Percentiles rank a stretch among this genome's conserved stretches.
These are phyloP conservation scores for Tuber magnatum DNA, from an alignment of 495 filamentous ascomycete species.

Conservation along the genomic window DNA sequence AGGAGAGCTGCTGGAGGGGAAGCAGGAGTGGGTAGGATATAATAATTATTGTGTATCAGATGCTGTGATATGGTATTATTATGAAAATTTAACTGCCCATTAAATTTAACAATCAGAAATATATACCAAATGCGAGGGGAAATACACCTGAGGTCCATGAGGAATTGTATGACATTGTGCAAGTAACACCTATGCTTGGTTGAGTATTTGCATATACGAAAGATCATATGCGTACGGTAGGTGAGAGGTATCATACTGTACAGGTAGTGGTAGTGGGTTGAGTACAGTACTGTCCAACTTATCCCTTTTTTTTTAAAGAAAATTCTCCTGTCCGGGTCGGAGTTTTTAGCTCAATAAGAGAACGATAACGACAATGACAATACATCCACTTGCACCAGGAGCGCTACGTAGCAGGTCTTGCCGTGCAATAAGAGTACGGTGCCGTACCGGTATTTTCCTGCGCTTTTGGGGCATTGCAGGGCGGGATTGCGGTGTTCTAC, in stretches of 20 bases:
- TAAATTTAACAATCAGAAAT: neutral
- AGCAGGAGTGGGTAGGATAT: neutral
- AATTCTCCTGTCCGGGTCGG: neutral
- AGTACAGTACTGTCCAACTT: neutral
- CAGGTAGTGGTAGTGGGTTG: neutral
- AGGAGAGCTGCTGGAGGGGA: neutral
- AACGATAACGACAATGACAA: neutral
- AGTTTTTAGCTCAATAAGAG: neutral
- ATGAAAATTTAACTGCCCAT: neutral
- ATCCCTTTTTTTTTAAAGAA: neutral
- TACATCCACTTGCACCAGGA: neutral
- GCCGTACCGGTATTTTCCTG: neutral
- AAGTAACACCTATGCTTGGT: neutral
- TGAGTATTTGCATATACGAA: neutral
- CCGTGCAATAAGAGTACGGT: neutral
- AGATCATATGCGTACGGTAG: neutral
- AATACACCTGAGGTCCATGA: neutral
- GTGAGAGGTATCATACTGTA: neutral
- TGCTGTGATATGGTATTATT: neutral
- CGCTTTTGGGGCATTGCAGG: neutral
- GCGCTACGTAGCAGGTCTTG: neutral
- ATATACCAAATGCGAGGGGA: neutral
- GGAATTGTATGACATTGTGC: neutral
- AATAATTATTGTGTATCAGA: neutral
- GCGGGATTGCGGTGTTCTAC: neutral